A percentile compares a stretch with the other conserved stretches of the same genome.
These are phyloP conservation scores for Pilaira anomala DNA, from an alignment of 192 early-diverging fungal genomes.

Conservation along the genomic window DNA sequence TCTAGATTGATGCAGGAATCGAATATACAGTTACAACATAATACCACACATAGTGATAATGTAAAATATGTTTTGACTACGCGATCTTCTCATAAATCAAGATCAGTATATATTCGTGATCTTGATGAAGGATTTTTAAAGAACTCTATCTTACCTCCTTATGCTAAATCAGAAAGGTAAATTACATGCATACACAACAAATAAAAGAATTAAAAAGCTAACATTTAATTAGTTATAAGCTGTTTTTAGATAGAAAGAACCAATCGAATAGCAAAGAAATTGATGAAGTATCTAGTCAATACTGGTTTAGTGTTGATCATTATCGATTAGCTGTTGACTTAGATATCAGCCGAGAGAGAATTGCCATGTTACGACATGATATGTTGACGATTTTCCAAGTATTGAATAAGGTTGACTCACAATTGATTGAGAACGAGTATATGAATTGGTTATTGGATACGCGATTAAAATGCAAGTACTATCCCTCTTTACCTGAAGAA, in stretches of 20 bases:
- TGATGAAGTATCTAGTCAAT: background rate
- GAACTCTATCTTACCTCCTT: slow-evolving; percentile 16
- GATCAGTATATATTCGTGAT: slow-evolving; percentile 45
- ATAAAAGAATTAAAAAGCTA: background rate
- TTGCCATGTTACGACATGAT: slow-evolving; percentile 51
- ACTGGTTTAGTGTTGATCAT: slow-evolving; percentile 35
- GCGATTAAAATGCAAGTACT: slow-evolving; percentile 28
- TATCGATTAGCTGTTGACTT: slow-evolving; percentile 43
- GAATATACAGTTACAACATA: too few species aligned
- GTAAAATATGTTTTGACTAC: too few species aligned
- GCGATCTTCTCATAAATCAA: background rate
- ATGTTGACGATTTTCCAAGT: slow-evolving; percentile 42
- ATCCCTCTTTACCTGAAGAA: background rate
- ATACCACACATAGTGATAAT: too few species aligned
- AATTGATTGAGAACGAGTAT: slow-evolving; percentile 48
- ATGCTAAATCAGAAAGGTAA: slow-evolving; percentile 22
- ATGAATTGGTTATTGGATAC: slow-evolving; percentile 55
- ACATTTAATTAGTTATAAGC: slow-evolving; percentile 12
- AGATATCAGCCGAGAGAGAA: slow-evolving; percentile 39
- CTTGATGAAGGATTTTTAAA: slow-evolving; percentile 42
- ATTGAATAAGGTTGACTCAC: slow-evolving; percentile 44
- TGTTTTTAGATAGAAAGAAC: slow-evolving; percentile 21
- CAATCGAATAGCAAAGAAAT: background rate
- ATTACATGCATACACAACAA: background rate
- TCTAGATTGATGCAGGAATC: background rate